A percentile compares a stretch with the other conserved stretches of the same genome.
These are phyloP conservation scores for Cryptococcus depauperatus DNA, from an alignment of 1,284 basidiomycete genomes.

Conservation along the genomic window DNA sequence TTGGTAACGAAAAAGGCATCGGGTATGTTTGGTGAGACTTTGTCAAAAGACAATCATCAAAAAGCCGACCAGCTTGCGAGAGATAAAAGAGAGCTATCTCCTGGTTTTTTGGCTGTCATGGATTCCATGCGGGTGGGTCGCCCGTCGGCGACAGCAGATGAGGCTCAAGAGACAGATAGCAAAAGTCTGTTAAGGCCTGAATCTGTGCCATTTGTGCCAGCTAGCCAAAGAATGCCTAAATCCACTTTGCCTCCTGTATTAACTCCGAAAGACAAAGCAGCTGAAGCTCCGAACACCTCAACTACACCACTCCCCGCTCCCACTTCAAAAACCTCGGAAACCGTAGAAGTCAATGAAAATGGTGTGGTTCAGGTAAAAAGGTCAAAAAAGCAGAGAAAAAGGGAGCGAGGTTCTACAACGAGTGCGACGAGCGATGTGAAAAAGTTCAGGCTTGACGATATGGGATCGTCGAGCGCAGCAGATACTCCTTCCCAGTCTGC, in stretches of 20 bases:
- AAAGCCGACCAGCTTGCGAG: slow-evolving; percentile 1
- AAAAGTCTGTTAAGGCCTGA: slow-evolving; percentile 28
- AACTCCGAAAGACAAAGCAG: neutral
- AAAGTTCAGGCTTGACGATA: slow-evolving; percentile 9
- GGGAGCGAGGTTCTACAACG: slow-evolving; percentile 5
- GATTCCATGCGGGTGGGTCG: slow-evolving; percentile 14
- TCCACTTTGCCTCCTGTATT: neutral
- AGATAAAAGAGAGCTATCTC: slow-evolving; percentile 13
- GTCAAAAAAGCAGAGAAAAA: slow-evolving; percentile 20
- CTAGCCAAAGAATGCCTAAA: slow-evolving; percentile 31
- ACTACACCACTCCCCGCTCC: slow-evolving; percentile 43
- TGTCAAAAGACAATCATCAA: neutral
- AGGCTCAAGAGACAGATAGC: no score
- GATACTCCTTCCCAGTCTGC: neutral
- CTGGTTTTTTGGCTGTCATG: slow-evolving; percentile 21
- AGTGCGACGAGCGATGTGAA: slow-evolving; percentile 1
- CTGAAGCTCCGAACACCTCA: neutral
- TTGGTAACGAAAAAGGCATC: no score
- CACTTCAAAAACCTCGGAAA: slow-evolving; percentile 3
- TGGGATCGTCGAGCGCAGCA: neutral
- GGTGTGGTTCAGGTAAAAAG: slow-evolving; percentile 34
- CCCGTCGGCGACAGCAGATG: slow-evolving; percentile 6
- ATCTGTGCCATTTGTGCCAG: slow-evolving; percentile 64
- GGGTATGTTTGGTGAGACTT: slow-evolving; percentile 7
- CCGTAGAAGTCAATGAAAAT: slow-evolving; percentile 13